Evolutionary conservation across 2,329 filamentous ascomycete genomes (phyloP), one percentile per base, ranked within the genome.

Genomic region (Alternaria sp.): DNA sequence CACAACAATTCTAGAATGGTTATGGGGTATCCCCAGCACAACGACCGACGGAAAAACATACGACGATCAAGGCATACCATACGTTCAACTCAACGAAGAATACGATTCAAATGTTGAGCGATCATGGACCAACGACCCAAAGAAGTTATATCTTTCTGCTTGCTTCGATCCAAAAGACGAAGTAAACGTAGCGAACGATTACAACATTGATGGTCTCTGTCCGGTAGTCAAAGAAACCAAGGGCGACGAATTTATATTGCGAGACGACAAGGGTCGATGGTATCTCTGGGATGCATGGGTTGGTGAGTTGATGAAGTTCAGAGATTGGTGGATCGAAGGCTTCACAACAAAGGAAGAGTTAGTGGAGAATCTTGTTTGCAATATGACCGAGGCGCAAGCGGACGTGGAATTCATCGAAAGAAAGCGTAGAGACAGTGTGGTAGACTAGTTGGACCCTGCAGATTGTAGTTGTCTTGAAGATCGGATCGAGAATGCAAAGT

Each of bases 251-350:
- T 62, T 62, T 20, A 56, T 62, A 12, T 11, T 62, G 5, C 42
- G 52, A 28, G 56, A 62, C n/a, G 30, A 16, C 7, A 44, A 46
- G 2, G 14, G n/a, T 8, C 16, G 41, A 12, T 62, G 43, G 22
- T 62, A 62, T 42, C 56, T 60, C 20, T 59, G 60, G 60, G 51
- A 59, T 20, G 56, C 51, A 22, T 60, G 51, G 60, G 43, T 51
- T 9, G 51, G 60, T 32, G 18, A 52, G 12, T 36, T 62, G 34
- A 42, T 51, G 39, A 39, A 48, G 56, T 54, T 62, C 16, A 18
- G 34, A 12, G 47, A 56, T 16, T 38, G 30, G 24, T 62, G 59
- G 56, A 53, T 32, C 12, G 26, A 59, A 12, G 59, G 51, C 11
- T 56, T 55, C 9, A 32, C 34, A 11, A 52, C 51, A 16, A 59